Evolutionary conservation across 345 rosid genomes (phyloP).

Genomic region (Lepidium aucheri): DNA sequence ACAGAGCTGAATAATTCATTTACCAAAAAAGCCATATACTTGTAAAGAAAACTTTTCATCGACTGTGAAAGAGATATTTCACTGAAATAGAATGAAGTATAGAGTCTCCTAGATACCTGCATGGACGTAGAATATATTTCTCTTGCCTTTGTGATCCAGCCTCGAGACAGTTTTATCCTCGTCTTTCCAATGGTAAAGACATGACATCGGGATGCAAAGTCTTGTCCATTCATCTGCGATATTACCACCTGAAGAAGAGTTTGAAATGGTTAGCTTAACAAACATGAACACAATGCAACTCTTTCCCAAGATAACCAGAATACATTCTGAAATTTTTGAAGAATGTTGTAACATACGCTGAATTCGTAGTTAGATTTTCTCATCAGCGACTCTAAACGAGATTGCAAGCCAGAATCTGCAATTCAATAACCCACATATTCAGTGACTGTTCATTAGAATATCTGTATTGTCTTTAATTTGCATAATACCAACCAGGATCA

Average conservation of each 20-base stretch:
- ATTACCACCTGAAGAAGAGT: constrained; percentile 52
- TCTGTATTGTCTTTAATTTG: background rate
- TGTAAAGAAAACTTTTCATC: background rate
- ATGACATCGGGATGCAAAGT: constrained; percentile 62
- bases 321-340: background rate
- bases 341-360: constrained; percentile 39
- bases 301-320: background rate
- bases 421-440: constrained; percentile 8
- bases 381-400: constrained; percentile 59
- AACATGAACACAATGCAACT: background rate
- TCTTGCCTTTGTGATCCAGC: constrained; percentile 96
- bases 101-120: constrained; percentile 51
- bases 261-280: background rate
- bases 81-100: background rate
- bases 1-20: constrained; percentile 42
- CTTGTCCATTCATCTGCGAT: constrained; percentile 87
- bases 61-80: background rate
- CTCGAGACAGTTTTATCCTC: constrained; percentile 91
- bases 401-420: constrained; percentile 62
- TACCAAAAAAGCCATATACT: background rate
- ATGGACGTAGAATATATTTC: constrained; percentile 77
- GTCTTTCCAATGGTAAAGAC: constrained; percentile 67
- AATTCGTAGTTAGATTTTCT: constrained; percentile 84
- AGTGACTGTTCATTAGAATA: background rate
- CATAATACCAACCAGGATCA: constrained; percentile 48